phyloP scores from a whole-genome alignment of 306 rosid genomes.

The Quercus suber region DNA sequence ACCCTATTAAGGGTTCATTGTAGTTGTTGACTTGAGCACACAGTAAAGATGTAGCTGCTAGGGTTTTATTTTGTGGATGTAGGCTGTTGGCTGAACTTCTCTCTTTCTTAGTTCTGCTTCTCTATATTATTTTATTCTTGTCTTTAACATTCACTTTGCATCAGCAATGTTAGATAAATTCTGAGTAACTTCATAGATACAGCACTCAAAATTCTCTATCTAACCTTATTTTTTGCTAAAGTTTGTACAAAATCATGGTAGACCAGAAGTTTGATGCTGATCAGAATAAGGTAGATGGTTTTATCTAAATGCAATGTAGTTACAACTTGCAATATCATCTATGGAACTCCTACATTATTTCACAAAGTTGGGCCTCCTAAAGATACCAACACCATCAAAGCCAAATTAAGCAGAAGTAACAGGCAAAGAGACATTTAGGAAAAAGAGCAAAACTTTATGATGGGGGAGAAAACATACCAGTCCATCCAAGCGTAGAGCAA shows the following conservation, averaged over 20 bases:
- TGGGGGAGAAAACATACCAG: slow-evolving; percentile 52
- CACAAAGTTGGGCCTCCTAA: slow-evolving; percentile 2
- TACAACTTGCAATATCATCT: not conserved
- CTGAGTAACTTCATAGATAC: not conserved
- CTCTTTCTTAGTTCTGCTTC: no score
- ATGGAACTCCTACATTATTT: not conserved
- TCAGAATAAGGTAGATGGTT: not conserved
- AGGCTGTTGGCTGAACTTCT: no score
- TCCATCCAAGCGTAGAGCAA: slow-evolving; percentile 90
- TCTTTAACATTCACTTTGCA: not conserved
- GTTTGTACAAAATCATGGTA: not conserved
- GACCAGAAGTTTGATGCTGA: not conserved
- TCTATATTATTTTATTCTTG: no score
- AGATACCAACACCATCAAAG: not conserved
- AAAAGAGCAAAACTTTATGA: slow-evolving; percentile 11
- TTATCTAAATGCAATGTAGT: not conserved
- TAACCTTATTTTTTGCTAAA: not conserved
- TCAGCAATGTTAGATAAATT: not conserved
- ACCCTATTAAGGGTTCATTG: no score
- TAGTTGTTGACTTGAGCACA: no score
- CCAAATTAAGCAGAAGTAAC: not conserved
- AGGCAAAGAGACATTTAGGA: not conserved
- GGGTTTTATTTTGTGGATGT: no score
- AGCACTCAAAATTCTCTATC: not conserved
- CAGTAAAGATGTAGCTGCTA: no score